A percentile compares a stretch with the other conserved stretches of the same genome.
phyloP scores from a whole-genome alignment of 768 basidiomycete species.

The Collybia mongolica region DNA sequence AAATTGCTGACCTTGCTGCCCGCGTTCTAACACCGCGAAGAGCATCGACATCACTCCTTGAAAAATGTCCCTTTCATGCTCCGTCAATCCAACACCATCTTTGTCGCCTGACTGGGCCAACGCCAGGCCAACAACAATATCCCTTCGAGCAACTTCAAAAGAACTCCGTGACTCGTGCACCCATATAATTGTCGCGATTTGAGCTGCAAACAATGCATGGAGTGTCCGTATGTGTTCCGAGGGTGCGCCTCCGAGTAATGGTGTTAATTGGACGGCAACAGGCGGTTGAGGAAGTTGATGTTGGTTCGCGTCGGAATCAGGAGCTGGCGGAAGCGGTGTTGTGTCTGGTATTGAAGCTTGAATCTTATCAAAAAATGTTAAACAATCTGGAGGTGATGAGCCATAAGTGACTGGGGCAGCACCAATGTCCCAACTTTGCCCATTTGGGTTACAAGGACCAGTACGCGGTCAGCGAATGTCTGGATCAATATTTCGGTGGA shows the following conservation, averaged over 20 bases:
- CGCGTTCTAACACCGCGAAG: constrained; percentile 27
- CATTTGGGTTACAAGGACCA: constrained; percentile 88
- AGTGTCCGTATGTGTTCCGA: constrained; percentile 69
- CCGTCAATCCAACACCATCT: constrained; percentile 26
- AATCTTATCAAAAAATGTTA: constrained; percentile 47
- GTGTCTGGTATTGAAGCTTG: constrained; percentile 77
- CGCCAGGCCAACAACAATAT: constrained; percentile 76
- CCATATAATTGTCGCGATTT: constrained; percentile 87
- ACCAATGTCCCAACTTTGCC: constrained; percentile 91
- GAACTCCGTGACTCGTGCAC: constrained; percentile 39
- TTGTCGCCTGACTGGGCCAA: constrained; percentile 38
- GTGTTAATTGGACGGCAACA: constrained; percentile 71
- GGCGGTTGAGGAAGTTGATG: constrained; percentile 55
- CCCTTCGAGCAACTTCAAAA: constrained; percentile 44
- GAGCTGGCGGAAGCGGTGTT: constrained; percentile 42
- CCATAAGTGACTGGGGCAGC: constrained; percentile 14
- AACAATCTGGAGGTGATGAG: not conserved
- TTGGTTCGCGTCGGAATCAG: constrained; percentile 33
- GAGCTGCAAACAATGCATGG: constrained; percentile 80
- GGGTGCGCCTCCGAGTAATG: constrained; percentile 74
- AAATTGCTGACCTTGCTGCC: constrained; percentile 3
- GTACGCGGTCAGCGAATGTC: constrained; percentile 71
- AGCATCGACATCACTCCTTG: constrained; percentile 49
- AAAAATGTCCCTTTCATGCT: constrained; percentile 45
- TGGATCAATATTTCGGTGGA: constrained; percentile 79